Conservation (phyloP, 2,329 filamentous ascomycete species). For the Colletotrichum sojae region DNA sequence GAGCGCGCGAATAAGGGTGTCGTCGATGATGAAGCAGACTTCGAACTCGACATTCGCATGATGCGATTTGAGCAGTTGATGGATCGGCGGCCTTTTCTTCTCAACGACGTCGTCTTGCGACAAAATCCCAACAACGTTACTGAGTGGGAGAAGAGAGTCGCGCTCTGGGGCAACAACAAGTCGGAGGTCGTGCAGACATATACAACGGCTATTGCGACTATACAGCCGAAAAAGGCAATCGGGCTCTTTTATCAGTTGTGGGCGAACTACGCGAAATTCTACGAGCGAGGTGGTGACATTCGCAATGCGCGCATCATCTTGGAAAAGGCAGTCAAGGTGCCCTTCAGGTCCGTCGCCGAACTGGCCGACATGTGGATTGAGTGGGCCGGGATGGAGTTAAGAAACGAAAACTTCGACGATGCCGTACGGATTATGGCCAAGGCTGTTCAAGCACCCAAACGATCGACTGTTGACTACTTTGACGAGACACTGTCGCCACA, state of each 20-base stretch:
- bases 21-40: constrained; percentile 86
- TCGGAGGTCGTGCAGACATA: constrained; percentile 94
- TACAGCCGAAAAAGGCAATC: constrained; percentile 93
- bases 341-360: constrained; percentile 97
- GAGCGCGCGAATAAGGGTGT: constrained; percentile 83
- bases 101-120: constrained; percentile 94
- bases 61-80: constrained; percentile 98
- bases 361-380: constrained; percentile 99
- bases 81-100: constrained; percentile 94
- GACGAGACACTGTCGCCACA: constrained; percentile 95
- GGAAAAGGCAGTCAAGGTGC: constrained; percentile 98
- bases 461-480: constrained; percentile 99
- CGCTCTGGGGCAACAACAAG: constrained; percentile 94
- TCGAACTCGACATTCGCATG: constrained; percentile 96
- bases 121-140: constrained; percentile 97
- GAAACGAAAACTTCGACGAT: constrained; percentile 95
- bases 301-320: constrained; percentile 91
- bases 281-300: constrained; percentile 89
- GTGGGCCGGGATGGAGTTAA: constrained; percentile 98
- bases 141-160: constrained; percentile 98
- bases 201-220: constrained; percentile 91
- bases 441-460: constrained; percentile 95
- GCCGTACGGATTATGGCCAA: constrained; percentile 97
- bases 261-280: constrained; percentile 97
- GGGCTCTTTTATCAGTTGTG: constrained; percentile 96